These are phyloP conservation scores for Tolypocladium tropicale DNA, from an alignment of 2,329 filamentous ascomycete species.

Conservation along the genomic window DNA sequence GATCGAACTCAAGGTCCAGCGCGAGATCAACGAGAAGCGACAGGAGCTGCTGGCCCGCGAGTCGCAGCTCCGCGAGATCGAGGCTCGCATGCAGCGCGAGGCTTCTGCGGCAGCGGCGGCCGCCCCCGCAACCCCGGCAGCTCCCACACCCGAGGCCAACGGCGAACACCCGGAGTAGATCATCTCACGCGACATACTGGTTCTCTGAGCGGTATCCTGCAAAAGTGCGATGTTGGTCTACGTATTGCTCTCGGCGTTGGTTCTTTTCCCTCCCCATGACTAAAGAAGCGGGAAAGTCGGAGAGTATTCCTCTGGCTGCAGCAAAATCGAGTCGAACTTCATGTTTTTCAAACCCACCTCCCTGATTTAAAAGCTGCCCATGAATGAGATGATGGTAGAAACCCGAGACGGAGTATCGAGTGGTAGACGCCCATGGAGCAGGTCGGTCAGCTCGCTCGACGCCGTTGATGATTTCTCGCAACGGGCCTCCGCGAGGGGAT, in stretches of 20 bases:
- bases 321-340: conserved; percentile 25
- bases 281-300: conserved; percentile 30
- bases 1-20: conserved; percentile 98
- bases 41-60: conserved; percentile 96
- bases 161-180: conserved; percentile 43
- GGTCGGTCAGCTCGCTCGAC: conserved; percentile 1
- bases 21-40: conserved; percentile 99
- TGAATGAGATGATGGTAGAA: conserved; percentile 21
- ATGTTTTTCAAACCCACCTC: conserved; percentile 20
- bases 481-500: conserved; percentile 1
- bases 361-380: conserved; percentile 16
- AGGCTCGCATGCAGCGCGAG: conserved; percentile 92
- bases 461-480: conserved; percentile 2
- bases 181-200: conserved; percentile 15
- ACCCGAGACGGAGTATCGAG: conserved; percentile 11
- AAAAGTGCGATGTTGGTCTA: conserved; percentile 32
- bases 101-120: conserved; percentile 38
- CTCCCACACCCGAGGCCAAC: conserved; percentile 40
- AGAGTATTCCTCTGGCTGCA: conserved; percentile 32
- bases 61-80: conserved; percentile 97
- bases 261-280: conserved; percentile 29
- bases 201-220: conserved; percentile 20
- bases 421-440: conserved; percentile 1
- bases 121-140: too few relatives aligned
- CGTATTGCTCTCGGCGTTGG: conserved; percentile 39